Evolutionary conservation across 768 basidiomycete genomes (phyloP).

Genomic region (Auriscalpium orientale): DNA sequence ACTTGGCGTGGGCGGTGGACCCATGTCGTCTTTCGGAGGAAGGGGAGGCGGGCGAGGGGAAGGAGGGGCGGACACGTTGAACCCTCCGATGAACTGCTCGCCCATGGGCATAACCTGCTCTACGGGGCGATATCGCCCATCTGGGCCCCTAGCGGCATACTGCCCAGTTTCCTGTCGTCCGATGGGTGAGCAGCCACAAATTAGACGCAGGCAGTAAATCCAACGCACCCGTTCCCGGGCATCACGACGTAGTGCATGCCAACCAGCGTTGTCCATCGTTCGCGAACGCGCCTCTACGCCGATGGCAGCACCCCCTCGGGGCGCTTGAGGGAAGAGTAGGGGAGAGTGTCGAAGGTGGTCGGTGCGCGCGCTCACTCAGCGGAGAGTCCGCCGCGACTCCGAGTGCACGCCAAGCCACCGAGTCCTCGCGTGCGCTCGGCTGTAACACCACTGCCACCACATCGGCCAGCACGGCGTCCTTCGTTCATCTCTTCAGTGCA

Average conservation of each 20-base stretch:
- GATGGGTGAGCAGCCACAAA: conserved; percentile 25
- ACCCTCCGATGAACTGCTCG: conserved; percentile 55
- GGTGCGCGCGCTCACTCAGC: too few species aligned
- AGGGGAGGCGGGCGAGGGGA: conserved; percentile 34
- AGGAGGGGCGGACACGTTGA: conserved; percentile 27
- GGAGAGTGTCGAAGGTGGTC: not conserved
- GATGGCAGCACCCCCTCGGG: too few species aligned
- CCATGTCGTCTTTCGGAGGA: conserved; percentile 37
- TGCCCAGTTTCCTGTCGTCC: conserved; percentile 19
- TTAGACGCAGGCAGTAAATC: conserved; percentile 2
- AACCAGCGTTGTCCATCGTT: conserved; percentile 69
- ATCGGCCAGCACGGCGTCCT: too few species aligned
- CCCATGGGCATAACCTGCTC: conserved; percentile 55
- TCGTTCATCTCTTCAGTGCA: too few species aligned
- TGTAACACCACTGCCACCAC: too few species aligned
- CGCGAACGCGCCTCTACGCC: too few species aligned
- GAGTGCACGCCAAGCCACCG: too few species aligned
- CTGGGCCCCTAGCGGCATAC: conserved; percentile 33
- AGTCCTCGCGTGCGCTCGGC: too few species aligned
- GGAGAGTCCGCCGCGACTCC: too few species aligned
- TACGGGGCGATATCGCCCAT: conserved; percentile 46
- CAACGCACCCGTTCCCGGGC: conserved; percentile 34
- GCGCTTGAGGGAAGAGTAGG: not conserved
- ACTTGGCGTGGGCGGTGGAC: not conserved
- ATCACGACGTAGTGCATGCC: conserved; percentile 63